Percentiles rank a stretch among this genome's conserved stretches.
These are phyloP conservation scores for Penicillium digitatum DNA, from an alignment of 2,329 filamentous ascomycete species.

Conservation along the genomic window DNA sequence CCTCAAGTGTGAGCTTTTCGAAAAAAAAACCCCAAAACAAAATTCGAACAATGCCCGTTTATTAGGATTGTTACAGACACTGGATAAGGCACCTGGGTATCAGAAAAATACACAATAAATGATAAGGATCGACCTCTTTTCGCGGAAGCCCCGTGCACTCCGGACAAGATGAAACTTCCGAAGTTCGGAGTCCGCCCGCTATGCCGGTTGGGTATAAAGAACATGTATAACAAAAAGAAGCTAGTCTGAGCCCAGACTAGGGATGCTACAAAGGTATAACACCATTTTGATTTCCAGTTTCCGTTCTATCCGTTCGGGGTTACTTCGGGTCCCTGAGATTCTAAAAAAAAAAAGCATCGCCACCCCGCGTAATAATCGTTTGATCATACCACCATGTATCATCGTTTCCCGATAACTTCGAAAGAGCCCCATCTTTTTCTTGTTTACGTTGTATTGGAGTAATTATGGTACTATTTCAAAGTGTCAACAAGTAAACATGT, in stretches of 20 bases:
- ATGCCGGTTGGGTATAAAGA: neutral
- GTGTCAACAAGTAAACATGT: too few species aligned
- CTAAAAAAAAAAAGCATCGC: neutral
- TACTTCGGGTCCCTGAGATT: neutral
- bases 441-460: neutral
- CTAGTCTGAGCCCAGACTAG: neutral
- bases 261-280: neutral
- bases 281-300: neutral
- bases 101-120: neutral
- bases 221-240: neutral
- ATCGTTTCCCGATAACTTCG: neutral
- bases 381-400: neutral
- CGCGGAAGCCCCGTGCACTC: neutral
- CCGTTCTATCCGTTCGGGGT: neutral
- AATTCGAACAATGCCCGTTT: neutral
- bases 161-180: neutral
- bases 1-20: neutral
- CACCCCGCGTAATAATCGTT: neutral
- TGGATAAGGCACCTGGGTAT: neutral
- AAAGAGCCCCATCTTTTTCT: neutral
- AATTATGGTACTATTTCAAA: neutral
- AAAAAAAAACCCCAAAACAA: neutral
- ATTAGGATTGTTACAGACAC: too few species aligned
- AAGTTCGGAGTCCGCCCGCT: neutral
- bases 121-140: neutral